Base-by-base conservation (phyloP, 345 rosid genomes). In the Gossypium ekmanianum region DNA sequence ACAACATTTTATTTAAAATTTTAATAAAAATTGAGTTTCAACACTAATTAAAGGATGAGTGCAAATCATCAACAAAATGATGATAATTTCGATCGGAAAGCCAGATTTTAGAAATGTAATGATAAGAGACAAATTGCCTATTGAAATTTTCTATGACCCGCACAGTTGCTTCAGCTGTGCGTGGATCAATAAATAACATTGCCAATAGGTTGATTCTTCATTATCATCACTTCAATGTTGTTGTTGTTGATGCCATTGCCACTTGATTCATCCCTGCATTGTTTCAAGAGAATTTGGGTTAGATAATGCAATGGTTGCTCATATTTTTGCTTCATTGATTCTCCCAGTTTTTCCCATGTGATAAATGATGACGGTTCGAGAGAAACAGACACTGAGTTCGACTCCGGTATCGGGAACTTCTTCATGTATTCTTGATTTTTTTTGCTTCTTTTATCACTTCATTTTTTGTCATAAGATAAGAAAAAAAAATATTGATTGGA, bases 111-210 rank as follows among this genome's bases (percentile, higher is more conserved):
- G 82, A 74, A 20, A 82, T 54, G 56, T 57, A 43, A 3, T 27
- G 18, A 70, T 52, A 45, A 26, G 75, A 79, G 20, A 66, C 43
- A 58, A 69, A 76, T 12, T 59, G 69, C 29, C 77, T 63, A 45
- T 82, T 74, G 14, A 73, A 69, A 24, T 82, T 76, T 50, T 76
- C 80, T 17, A 76, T 45, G 11, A 41, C 62, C 80, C 78, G 64
- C 16, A 82, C 18, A 1, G 76, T 65, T 3, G 72, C 34, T 70
- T 79, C 74, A 18, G 80, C 79, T 44, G 57, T 79, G 8, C 5
- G 24, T 22, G 24, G 24, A 22, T 22, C 24, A 22, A 22, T 22
- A 58, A 69, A 76, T 12, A 22, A 22, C 24, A 22, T 22, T 22
- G 24, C 24, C 24, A 22, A 22, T 22, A 22, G 24, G 24, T 22